Base-by-base conservation (phyloP, 257 asterid genomes). In the Avicennia marina region DNA sequence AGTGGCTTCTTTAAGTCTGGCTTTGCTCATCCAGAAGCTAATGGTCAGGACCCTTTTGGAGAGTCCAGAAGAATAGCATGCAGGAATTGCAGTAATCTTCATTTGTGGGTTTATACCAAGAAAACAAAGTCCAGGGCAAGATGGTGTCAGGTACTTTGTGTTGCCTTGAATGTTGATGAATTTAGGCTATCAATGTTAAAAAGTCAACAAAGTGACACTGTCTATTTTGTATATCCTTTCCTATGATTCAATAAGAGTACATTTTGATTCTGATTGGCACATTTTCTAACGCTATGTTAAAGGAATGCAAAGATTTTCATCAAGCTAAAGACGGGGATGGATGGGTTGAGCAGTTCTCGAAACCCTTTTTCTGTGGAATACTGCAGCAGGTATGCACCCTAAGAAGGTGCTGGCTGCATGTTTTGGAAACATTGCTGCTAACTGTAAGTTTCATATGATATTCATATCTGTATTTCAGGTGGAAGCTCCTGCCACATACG, bases 311-410 rank as follows among this genome's bases (percentile, higher is more conserved):
- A 71, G 95, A 91, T 72, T 88, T 81, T 64, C 98, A 91, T 80
- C 90, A 26, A 57, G 96, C 96, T 47, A 91, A 85, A 79, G 96
- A 91, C 52, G 98, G 98, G 56, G 96, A 91, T 59, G 98, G 98
- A 62, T 91, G 98, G 98, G 95, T 91, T 16, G 98, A 91, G 69
- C 96, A 91, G 72, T 72, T 93, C 60, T 81, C 93, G 31, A 95
- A 78, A 40, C 94, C 95, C 58, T 65, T 91, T 56, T 62, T 88
- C 63, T 91, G 85, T 52, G 98, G 98, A 63, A 53, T 88, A 32
- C 77, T 90, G 53, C 94, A 85, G 78, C 89, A 87, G 89, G 98
- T 85, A 60, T 45, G 57, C 26, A 61, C 40, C 39, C 5, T 21
- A 29, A 39, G 54, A 44, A 54, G 53, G 18, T 42, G 2, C 41